A percentile compares a stretch with the other conserved stretches of the same genome.
Evolutionary conservation across 1,284 basidiomycete genomes (phyloP).

Genomic region (Ganoderma lingzhi): DNA sequence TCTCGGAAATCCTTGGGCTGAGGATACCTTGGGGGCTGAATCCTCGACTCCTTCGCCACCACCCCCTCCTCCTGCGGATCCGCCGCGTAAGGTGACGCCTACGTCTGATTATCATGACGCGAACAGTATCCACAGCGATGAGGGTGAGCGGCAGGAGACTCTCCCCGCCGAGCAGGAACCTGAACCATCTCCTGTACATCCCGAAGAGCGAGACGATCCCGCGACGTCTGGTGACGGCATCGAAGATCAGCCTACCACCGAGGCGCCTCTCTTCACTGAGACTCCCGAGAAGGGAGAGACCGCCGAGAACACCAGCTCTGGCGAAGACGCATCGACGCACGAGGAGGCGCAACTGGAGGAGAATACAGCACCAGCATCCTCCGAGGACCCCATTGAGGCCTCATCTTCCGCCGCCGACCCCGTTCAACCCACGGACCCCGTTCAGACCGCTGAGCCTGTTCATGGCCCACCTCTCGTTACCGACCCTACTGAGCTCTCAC

Average conservation of each 20-base stretch:
- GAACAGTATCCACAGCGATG: constrained; percentile 2
- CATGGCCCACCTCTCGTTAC: too few relatives aligned
- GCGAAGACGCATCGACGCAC: background rate
- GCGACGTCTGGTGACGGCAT: background rate
- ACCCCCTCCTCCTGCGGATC: background rate
- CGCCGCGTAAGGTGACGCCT: background rate
- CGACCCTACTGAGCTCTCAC: background rate
- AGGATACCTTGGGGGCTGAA: background rate
- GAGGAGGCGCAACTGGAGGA: background rate
- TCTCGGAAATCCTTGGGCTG: background rate
- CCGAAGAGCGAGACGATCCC: background rate
- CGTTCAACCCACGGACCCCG: too few relatives aligned
- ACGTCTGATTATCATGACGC: constrained; percentile 11
- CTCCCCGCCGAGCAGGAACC: background rate
- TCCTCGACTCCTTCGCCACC: background rate
- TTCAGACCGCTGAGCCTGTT: too few relatives aligned
- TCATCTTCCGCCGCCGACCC: background rate
- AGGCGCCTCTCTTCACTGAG: background rate
- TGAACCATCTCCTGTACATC: background rate
- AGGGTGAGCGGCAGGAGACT: background rate
- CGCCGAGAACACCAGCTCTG: background rate
- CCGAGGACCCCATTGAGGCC: background rate
- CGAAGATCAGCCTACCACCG: background rate
- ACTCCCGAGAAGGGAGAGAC: background rate
- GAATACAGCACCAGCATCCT: background rate